Evolutionary conservation across 768 basidiomycete species (phyloP).

Genomic region (Xerocomellus chrysenteron): DNA sequence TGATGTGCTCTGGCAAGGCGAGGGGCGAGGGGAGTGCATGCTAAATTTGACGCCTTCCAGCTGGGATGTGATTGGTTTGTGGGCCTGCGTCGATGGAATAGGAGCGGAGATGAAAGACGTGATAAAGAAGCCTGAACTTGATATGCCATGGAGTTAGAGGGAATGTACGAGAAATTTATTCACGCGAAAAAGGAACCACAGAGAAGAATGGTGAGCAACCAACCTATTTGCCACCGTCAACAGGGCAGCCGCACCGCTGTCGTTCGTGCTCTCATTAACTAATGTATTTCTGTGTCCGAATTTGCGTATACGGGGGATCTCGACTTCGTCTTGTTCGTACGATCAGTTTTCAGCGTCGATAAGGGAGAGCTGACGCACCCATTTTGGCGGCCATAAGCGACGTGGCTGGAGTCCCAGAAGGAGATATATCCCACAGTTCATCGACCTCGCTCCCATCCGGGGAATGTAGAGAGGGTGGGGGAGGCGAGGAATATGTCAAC

Average conservation of each 20-base stretch:
- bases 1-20: conserved; percentile 16
- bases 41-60: conserved; percentile 10
- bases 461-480: conserved; percentile 35
- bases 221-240: conserved; percentile 22
- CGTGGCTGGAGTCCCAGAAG: conserved; percentile 43
- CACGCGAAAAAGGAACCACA: conserved; percentile 17
- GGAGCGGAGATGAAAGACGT: conserved; percentile 35
- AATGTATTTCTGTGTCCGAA: conserved; percentile 37
- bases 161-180: conserved; percentile 19
- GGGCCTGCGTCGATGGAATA: conserved; percentile 23
- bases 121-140: conserved; percentile 34
- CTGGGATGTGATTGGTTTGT: conserved; percentile 20
- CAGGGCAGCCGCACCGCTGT: conserved; percentile 6
- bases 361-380: conserved; percentile 36
- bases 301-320: conserved; percentile 52
- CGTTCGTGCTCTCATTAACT: conserved; percentile 1
- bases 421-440: conserved; percentile 50
- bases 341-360: conserved; percentile 4
- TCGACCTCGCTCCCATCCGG: conserved; percentile 48
- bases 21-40: conserved; percentile 24
- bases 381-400: conserved; percentile 47
- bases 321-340: conserved; percentile 42
- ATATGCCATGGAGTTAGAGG: conserved; percentile 27
- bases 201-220: conserved; percentile 15
- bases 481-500: conserved; percentile 44